Base-by-base conservation (phyloP, 2,329 filamentous ascomycete species). In the Curvularia spicifera region DNA sequence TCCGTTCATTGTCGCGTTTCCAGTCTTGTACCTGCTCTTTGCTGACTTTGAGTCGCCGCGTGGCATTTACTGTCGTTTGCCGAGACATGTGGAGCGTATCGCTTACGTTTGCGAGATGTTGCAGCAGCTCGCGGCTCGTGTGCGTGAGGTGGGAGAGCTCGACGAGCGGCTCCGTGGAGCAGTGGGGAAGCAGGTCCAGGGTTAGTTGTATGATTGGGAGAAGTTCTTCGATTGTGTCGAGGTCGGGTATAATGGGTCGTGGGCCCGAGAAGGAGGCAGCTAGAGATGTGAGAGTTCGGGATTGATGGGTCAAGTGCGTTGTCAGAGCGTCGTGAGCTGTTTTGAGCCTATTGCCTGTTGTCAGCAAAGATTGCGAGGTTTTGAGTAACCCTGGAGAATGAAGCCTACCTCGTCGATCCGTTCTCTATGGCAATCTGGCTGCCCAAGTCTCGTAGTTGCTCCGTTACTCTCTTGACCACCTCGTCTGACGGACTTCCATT, bases 61-160 rank as follows among this genome's bases (percentile, higher is more conserved):
- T 88, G 1, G 94, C 95, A 9, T 90, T 89, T 3, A 88, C 90
- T 0, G 91, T 95, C 1, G 91, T 90, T 77, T 98, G 94, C 12
- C 92, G 88, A 31, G 90, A 93, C 89, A 98, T 97, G 77, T 98
- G 94, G 33, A 99, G 83, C 3, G 91, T 93, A 75, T 99, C 95
- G 6, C 91, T 92, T 4, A 99, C 83, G 65, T 92, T 90, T 67
- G 91, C 92, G 46, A 99, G 85, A 6, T 91, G 91, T 69, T 91
- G 86, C 8, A 94, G 83, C 4, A 91, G 88, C 81, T 90, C 87
- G 15, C 84, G 83, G 15, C 91, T 85, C 15, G 86, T 84, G 22
- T 86, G 71, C 31, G 91, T 84, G 53, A 93, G 81, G 1, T 89
- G 88, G 12, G 90, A 78, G 13, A 94, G 78, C 13, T 85, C 83